Evolutionary conservation across 2,329 filamentous ascomycete species (phyloP).

Genomic region (Capronia americana): DNA sequence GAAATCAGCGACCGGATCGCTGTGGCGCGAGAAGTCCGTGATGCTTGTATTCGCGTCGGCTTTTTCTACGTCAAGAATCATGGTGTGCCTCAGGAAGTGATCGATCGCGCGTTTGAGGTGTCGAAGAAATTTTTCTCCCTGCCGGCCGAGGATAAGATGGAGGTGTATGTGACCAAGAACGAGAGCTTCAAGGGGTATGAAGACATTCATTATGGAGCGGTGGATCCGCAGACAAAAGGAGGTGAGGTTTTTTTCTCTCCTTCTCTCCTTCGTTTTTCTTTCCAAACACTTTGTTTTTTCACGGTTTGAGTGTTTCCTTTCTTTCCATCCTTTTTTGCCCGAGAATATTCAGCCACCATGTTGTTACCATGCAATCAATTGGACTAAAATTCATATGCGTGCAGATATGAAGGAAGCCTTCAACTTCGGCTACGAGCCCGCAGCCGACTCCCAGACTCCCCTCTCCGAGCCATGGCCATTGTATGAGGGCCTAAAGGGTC

Average conservation of each 20-base stretch:
- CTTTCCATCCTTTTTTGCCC: too few species aligned
- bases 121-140: slow-evolving; percentile 54
- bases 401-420: slow-evolving; percentile 39
- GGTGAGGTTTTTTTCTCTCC: slow-evolving; percentile 9
- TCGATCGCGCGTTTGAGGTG: slow-evolving; percentile 54
- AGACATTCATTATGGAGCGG: slow-evolving; percentile 19
- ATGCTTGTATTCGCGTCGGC: slow-evolving; percentile 18
- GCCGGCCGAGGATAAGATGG: slow-evolving; percentile 53
- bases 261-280: too few species aligned
- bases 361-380: too few species aligned
- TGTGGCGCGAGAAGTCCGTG: slow-evolving; percentile 10
- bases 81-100: slow-evolving; percentile 47
- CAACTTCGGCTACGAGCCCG: slow-evolving; percentile 57
- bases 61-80: slow-evolving; percentile 56
- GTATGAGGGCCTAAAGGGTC: slow-evolving; percentile 11
- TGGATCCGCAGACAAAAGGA: slow-evolving; percentile 27
- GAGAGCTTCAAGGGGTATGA: slow-evolving; percentile 40
- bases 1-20: slow-evolving; percentile 7
- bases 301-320: too few species aligned
- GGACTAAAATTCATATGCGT: slow-evolving; percentile 2
- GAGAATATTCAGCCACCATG: too few species aligned
- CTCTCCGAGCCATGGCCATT: slow-evolving; percentile 15
- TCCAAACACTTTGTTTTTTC: too few species aligned
- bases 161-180: slow-evolving; percentile 55
- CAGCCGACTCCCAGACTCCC: slow-evolving; percentile 36